phyloP scores from a whole-genome alignment of 768 basidiomycete genomes.

The Nidularia sp. region DNA sequence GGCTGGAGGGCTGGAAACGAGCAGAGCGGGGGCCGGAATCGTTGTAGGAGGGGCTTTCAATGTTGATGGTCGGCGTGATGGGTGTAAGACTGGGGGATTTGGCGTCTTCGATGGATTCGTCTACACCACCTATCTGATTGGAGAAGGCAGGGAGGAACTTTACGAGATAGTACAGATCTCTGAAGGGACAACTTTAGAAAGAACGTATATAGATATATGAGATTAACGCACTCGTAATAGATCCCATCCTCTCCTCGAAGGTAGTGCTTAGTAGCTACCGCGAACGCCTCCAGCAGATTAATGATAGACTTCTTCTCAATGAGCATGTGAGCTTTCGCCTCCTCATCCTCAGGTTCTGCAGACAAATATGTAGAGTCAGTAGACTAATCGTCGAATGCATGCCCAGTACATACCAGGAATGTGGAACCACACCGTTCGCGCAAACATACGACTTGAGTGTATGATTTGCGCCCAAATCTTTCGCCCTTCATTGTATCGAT shows the following conservation, averaged over 20 bases:
- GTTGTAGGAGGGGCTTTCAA: no score
- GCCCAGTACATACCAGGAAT: not conserved
- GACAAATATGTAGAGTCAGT: no score
- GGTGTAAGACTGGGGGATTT: not conserved
- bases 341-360: conserved; percentile 15
- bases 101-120: conserved; percentile 4
- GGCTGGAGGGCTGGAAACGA: no score
- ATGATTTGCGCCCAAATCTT: conserved; percentile 48
- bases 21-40: no score
- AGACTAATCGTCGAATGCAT: not conserved
- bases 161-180: conserved; percentile 64
- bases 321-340: conserved; percentile 2
- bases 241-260: conserved; percentile 55
- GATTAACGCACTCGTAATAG: conserved; percentile 34
- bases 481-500: conserved; percentile 52
- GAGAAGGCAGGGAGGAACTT: conserved; percentile 70
- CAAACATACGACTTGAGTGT: conserved; percentile 34
- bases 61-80: not conserved
- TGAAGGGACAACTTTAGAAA: conserved; percentile 6
- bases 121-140: conserved; percentile 35
- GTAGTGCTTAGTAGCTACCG: conserved; percentile 68
- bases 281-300: conserved; percentile 64
- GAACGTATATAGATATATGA: not conserved
- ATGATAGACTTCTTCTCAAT: conserved; percentile 55
- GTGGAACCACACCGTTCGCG: conserved; percentile 26